Conservation (phyloP, 257 asterid species). For the Gentiana macrophylla region DNA sequence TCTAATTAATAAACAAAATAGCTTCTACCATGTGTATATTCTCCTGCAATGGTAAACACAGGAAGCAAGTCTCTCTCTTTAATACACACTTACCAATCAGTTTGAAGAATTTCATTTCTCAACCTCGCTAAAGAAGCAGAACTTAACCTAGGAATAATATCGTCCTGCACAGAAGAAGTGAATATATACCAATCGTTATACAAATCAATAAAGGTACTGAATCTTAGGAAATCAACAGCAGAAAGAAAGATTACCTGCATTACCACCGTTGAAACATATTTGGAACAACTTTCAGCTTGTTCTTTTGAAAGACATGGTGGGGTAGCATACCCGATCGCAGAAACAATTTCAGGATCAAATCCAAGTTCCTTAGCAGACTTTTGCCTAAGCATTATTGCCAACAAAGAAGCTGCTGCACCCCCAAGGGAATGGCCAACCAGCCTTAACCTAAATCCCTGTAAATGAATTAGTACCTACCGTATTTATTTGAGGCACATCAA, state of each 20-base stretch:
- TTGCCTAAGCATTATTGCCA: slow-evolving; percentile 82
- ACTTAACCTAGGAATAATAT: slow-evolving; percentile 77
- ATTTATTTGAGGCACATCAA: no score
- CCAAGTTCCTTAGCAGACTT: slow-evolving; percentile 71
- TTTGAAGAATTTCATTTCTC: slow-evolving; percentile 86
- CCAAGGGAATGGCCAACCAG: slow-evolving; percentile 99
- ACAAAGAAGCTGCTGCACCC: slow-evolving; percentile 81
- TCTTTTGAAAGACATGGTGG: slow-evolving; percentile 94
- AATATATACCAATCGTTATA: not conserved
- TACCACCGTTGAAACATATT: slow-evolving; percentile 70
- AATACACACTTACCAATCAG: slow-evolving; percentile 67
- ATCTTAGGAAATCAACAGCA: slow-evolving; percentile 2
- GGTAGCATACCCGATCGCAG: slow-evolving; percentile 75
- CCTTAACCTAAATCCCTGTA: slow-evolving; percentile 98
- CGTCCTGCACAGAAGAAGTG: slow-evolving; percentile 44
- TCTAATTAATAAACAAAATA: no score
- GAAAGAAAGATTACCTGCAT: slow-evolving; percentile 56
- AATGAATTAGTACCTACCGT: slow-evolving; percentile 31
- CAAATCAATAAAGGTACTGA: not conserved
- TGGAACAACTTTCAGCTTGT: slow-evolving; percentile 82
- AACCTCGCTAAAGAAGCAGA: slow-evolving; percentile 58
- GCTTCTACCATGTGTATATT: no score
- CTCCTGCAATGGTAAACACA: no score
- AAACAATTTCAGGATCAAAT: slow-evolving; percentile 67
- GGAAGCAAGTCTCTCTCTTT: no score